phyloP scores from a whole-genome alignment of 768 basidiomycete species.

The Suillus clintonianus region DNA sequence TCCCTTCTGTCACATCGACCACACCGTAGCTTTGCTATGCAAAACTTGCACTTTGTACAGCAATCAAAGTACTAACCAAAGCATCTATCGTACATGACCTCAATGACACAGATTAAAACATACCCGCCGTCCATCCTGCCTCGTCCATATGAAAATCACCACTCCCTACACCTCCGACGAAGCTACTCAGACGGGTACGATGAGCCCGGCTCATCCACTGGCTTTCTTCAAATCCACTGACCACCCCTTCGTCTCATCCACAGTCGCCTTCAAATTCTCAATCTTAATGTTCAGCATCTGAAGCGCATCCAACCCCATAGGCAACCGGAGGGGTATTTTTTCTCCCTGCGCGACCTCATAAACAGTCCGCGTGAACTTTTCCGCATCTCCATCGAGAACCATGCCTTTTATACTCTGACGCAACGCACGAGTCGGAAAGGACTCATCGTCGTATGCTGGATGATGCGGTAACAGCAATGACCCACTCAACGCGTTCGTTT shows the following conservation, averaged over 20 bases:
- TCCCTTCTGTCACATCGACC: no score
- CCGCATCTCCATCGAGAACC: conserved; percentile 10
- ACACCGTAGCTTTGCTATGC: no score
- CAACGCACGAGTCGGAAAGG: background rate
- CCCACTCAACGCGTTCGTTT: conserved; percentile 8
- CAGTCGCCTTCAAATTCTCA: background rate
- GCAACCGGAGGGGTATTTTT: conserved; percentile 14
- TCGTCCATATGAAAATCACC: no score
- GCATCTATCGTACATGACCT: no score
- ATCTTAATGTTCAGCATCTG: background rate
- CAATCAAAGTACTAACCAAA: no score
- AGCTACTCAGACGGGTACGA: background rate
- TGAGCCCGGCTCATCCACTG: background rate
- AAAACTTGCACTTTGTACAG: no score
- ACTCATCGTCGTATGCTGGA: conserved; percentile 10
- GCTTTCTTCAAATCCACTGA: conserved; percentile 13
- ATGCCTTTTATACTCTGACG: background rate
- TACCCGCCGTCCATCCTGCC: no score
- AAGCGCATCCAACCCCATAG: conserved; percentile 17
- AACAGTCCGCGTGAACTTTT: conserved; percentile 11
- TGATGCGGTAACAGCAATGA: conserved; percentile 7
- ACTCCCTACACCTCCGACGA: no score
- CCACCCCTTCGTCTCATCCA: conserved; percentile 3
- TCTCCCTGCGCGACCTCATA: conserved; percentile 7
- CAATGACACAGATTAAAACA: no score